Evolutionary conservation across 164 flowering plant species (phyloP), one percentile per base, ranked within the genome.

Genomic region (Kalanchoe fedtschenkoi): DNA sequence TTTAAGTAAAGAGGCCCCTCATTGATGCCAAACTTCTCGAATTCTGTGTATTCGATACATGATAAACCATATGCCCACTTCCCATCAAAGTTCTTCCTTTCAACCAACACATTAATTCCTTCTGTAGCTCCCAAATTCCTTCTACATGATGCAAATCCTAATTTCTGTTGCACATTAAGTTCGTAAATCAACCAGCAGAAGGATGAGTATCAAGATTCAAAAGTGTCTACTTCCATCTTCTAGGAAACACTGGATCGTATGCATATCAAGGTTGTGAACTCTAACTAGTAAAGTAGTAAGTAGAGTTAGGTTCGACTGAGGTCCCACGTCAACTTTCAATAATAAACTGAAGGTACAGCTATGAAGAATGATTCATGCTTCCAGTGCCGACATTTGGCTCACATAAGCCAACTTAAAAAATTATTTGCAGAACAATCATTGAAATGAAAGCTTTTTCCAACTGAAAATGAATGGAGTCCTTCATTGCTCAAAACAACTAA

Each of bases 41-140:
- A 89, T 69, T 93, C 98, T 6, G 98, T 93, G 76, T 93, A 93
- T 57, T 93, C 98, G 65, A 93, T 86, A 69, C 98, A 93, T 66
- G 98, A 88, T 56, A 89, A 62, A 60, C 98, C 97, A 78, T 88
- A 93, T 53, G 80, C 73, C 98, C 98, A 93, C 51, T 72, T 76
- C 60, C 92, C 97, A 74, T 85, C 85, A 63, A 70, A 68, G 66
- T 75, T 81, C 68, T 80, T 85, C 74, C 80, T 85, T 74, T 93
- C 97, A 34, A 93, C 62, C 19, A 93, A 83, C 67, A 89, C 97
- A 83, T 93, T 93, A 60, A 89, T 78, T 73, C 98, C 98, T 76
- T 93, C 98, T 58, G 98, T 89, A 65, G 98, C 98, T 61, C 95
- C 96, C 24, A 63, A 34, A 59, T 72, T 82, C 62, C 96, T 70